phyloP scores from a whole-genome alignment of 2,329 filamentous ascomycete genomes.

The Sporothrix mexicana region DNA sequence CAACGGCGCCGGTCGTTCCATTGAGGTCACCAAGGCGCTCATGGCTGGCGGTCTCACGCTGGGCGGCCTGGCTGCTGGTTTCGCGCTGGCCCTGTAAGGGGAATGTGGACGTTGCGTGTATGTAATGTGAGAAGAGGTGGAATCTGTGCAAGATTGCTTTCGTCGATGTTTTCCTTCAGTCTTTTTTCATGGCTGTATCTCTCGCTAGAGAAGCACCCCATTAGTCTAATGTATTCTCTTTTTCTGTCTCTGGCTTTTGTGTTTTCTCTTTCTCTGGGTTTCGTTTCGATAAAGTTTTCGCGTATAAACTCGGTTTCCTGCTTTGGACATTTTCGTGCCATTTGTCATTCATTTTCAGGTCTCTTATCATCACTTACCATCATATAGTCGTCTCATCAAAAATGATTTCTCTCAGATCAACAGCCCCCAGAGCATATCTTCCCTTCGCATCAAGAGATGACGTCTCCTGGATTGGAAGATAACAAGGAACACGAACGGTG shows the following conservation, averaged over 20 bases:
- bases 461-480: not conserved
- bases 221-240: conserved; percentile 18
- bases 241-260: conserved; percentile 1
- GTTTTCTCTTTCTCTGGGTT: not conserved
- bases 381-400: not conserved
- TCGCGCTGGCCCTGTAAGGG: conserved; percentile 51
- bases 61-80: conserved; percentile 41
- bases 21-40: conserved; percentile 45
- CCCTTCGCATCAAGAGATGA: not conserved
- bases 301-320: not conserved
- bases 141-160: not conserved
- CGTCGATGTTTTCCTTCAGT: not conserved
- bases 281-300: not conserved
- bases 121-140: not conserved
- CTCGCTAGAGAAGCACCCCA: not conserved
- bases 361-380: not conserved
- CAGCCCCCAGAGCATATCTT: not conserved
- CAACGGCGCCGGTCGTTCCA: conserved; percentile 33
- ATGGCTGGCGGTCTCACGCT: conserved; percentile 39
- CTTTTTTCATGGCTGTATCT: not conserved
- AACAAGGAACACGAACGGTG: not conserved
- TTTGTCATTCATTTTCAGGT: not conserved
- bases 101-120: not conserved
- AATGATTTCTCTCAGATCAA: not conserved
- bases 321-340: not conserved